Conservation (phyloP, 1,284 basidiomycete species). For the Malassezia japonica region DNA sequence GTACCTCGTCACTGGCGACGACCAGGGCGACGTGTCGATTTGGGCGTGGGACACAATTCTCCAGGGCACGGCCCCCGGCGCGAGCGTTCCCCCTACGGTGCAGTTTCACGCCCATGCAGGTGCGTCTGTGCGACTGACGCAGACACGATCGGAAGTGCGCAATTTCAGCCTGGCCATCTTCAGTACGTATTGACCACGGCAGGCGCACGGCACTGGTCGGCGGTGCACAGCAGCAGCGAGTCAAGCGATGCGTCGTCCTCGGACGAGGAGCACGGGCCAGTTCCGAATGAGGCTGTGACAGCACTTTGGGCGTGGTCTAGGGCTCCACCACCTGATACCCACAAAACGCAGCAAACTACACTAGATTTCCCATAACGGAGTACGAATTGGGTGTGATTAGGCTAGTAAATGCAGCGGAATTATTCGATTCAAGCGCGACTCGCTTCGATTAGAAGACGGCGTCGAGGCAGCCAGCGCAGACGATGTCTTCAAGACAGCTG, state of each 20-base stretch:
- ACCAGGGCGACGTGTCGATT: neutral
- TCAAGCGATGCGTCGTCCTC: neutral
- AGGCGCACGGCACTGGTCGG: conserved; percentile 10
- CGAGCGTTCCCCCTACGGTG: neutral
- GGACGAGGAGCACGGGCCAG: neutral
- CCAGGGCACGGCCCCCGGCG: neutral
- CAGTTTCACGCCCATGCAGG: conserved; percentile 11
- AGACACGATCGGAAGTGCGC: conserved; percentile 14
- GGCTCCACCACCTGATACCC: neutral
- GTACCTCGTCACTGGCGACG: conserved; percentile 8
- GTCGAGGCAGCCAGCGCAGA: conserved; percentile 19
- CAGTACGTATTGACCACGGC: neutral
- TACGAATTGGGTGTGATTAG: too few relatives aligned
- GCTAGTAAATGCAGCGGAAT: too few relatives aligned
- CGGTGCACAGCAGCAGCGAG: neutral
- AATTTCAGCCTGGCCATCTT: neutral
- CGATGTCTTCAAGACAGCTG: conserved; percentile 19
- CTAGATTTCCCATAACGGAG: too few relatives aligned
- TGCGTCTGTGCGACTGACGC: neutral
- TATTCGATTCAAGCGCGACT: too few relatives aligned
- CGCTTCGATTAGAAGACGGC: conserved; percentile 16
- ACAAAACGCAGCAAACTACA: too few relatives aligned
- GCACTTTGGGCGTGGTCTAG: neutral
- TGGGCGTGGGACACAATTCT: conserved; percentile 8
- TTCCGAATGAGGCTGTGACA: neutral